Evolutionary conservation across 768 basidiomycete genomes (phyloP), one percentile per base, ranked within the genome.

Genomic region (Lactarius sp.): DNA sequence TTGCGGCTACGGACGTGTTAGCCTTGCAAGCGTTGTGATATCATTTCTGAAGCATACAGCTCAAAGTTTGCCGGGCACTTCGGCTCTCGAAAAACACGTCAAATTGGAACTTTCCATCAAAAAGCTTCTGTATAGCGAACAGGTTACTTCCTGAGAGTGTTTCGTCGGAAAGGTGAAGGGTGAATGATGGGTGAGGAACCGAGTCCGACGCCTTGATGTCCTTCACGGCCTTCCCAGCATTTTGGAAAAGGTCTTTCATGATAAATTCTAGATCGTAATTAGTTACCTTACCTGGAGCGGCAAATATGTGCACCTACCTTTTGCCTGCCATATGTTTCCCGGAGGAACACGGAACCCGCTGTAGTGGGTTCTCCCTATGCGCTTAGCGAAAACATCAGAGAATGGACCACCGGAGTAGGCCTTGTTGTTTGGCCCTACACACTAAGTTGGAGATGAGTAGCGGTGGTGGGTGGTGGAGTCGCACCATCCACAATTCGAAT

Each of bases 1-100:
- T 78, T 0, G 77, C 68, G 37, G 87, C 94, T 94, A 71, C 9
- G 44, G 52, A 20, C 36, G 14, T 13, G 59, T 66, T 50, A 60
- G 50, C 36, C 6, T 57, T 34, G 46, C 44, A 6, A 44, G 16
- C 13, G 8, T 18, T 47, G 18, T 37, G 2, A 33, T 13, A 39
- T 39, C 6, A 9, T 16, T n/a, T 16, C 22, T 22, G 14, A 47
- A 16, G 50, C 85, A 66, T 67, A 94, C 93, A 75, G 66, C 79
- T 83, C 20, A 94, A 74, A 63, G 81, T 82, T 62, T 84, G 82
- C 63, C 82, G 82, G 13, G 81, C 78, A 69, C 87, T 91, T 34
- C 74, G 83, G 61, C 88, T 88, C 69, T 97, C 92, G 70, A 86
- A 97, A 73, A 87, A 85, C 16, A 98, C 81, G 69, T 98, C 96